Conservation (phyloP, 805 yeast species). For the Candida oleophila region DNA sequence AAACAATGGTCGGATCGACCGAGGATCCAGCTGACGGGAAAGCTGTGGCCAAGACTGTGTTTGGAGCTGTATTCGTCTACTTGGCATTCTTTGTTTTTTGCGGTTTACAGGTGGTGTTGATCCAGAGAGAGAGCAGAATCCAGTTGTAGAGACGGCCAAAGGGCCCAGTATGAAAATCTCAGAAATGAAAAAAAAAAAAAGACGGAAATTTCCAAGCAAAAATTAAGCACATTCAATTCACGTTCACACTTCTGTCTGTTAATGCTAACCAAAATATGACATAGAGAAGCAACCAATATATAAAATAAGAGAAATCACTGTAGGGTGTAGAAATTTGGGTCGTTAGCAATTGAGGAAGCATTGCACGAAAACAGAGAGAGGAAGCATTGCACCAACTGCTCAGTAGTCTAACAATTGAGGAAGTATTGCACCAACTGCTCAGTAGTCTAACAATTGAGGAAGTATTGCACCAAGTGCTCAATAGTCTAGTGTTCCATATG, state of each 20-base stretch:
- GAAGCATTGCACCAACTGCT: too few species aligned
- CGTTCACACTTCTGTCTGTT: too few species aligned
- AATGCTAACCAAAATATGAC: background rate
- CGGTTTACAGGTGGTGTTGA: slow-evolving; percentile 75
- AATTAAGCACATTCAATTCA: background rate
- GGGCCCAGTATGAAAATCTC: background rate
- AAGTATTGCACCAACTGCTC: too few species aligned
- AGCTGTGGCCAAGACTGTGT: slow-evolving; percentile 89
- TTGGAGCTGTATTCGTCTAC: slow-evolving; percentile 86
- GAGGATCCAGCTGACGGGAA: slow-evolving; percentile 91
- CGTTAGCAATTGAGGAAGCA: too few species aligned
- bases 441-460: too few species aligned
- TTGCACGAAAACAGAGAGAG: too few species aligned
- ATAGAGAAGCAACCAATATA: background rate
- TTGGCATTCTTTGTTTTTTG: slow-evolving; percentile 80
- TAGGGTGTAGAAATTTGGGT: too few species aligned
- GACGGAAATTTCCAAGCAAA: background rate
- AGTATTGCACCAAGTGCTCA: too few species aligned
- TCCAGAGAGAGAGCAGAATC: slow-evolving; percentile 66
- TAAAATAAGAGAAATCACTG: background rate
- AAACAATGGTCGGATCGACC: slow-evolving; percentile 88
- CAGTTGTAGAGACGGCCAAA: slow-evolving; percentile 25
- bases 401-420: too few species aligned
- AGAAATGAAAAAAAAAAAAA: too few species aligned
- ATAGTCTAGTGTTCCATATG: too few species aligned